Percentiles rank a stretch among this genome's conserved stretches.
Conservation (phyloP, 768 basidiomycete genomes). For the Agrocybe chaxingu region DNA sequence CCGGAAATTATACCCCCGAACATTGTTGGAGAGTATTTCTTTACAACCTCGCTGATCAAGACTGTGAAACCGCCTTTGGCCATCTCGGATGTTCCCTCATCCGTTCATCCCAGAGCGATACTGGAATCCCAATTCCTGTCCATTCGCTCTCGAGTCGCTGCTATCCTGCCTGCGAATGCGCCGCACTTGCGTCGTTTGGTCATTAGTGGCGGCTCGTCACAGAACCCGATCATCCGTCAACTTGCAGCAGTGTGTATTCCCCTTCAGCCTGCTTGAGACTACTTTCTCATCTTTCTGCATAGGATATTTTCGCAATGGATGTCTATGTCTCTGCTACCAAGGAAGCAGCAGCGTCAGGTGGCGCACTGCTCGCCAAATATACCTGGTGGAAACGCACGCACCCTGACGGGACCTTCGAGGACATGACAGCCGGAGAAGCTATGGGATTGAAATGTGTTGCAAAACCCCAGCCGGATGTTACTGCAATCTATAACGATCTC, state of each 20-base stretch:
- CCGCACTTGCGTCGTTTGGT: constrained; percentile 63
- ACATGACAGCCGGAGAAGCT: constrained; percentile 54
- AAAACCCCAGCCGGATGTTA: constrained; percentile 43
- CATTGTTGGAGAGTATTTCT: constrained; percentile 70
- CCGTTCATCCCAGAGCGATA: constrained; percentile 69
- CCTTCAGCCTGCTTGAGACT: not conserved
- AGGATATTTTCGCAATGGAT: constrained; percentile 75
- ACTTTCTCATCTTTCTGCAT: not conserved
- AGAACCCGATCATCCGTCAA: constrained; percentile 70
- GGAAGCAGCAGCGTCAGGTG: constrained; percentile 72
- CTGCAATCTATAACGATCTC: constrained; percentile 49
- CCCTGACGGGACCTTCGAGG: constrained; percentile 55
- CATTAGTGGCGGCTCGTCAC: constrained; percentile 75
- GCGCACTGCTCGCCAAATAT: constrained; percentile 68
- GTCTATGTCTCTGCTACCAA: constrained; percentile 66
- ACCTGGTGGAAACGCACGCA: constrained; percentile 60
- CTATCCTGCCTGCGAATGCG: constrained; percentile 59
- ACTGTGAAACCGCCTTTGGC: constrained; percentile 22
- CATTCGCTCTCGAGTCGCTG: constrained; percentile 67
- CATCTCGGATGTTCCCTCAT: constrained; percentile 36
- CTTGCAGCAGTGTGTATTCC: constrained; percentile 52
- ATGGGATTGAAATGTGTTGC: constrained; percentile 60
- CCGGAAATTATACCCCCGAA: constrained; percentile 86
- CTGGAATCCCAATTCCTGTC: constrained; percentile 85
- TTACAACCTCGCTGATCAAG: constrained; percentile 32